Conservation (phyloP, 345 rosid genomes). For the Arabis hirsuta region DNA sequence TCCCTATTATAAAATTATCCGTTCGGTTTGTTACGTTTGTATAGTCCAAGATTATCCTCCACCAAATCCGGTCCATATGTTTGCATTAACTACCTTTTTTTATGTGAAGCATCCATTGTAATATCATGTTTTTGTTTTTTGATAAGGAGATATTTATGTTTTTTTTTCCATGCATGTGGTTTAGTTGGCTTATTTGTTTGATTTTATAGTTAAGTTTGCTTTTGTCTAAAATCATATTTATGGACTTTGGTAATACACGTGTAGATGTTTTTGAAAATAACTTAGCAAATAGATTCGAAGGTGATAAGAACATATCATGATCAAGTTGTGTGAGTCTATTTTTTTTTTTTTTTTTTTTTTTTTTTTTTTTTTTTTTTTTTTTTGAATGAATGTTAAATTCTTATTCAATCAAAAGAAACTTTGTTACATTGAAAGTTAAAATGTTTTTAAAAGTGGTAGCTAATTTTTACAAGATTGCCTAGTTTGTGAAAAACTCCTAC, state of each 20-base stretch:
- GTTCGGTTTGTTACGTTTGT: neutral
- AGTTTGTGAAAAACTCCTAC: too few relatives aligned
- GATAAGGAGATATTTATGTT: too few relatives aligned
- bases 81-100: conserved; percentile 9
- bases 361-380: too few relatives aligned
- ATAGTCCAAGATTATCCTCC: conserved; percentile 20
- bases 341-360: too few relatives aligned
- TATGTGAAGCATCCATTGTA: neutral
- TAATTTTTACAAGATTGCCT: too few relatives aligned
- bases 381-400: too few relatives aligned
- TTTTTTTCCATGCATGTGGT: conserved; percentile 31
- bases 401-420: too few relatives aligned
- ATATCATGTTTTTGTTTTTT: neutral
- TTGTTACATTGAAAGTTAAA: too few relatives aligned
- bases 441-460: too few relatives aligned
- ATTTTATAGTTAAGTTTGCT: conserved; percentile 14
- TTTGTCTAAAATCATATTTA: conserved; percentile 2
- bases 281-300: conserved; percentile 24
- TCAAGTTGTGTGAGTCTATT: conserved; percentile 26
- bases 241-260: conserved; percentile 29
- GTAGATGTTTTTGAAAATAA: conserved; percentile 28
- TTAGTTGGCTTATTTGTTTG: conserved; percentile 15
- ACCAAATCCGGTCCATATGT: conserved; percentile 32
- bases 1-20: conserved; percentile 2
- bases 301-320: conserved; percentile 24